Evolutionary conservation across 495 filamentous ascomycete species (phyloP), one percentile per base, ranked within the genome.

Genomic region (Elasticomyces elasticus): DNA sequence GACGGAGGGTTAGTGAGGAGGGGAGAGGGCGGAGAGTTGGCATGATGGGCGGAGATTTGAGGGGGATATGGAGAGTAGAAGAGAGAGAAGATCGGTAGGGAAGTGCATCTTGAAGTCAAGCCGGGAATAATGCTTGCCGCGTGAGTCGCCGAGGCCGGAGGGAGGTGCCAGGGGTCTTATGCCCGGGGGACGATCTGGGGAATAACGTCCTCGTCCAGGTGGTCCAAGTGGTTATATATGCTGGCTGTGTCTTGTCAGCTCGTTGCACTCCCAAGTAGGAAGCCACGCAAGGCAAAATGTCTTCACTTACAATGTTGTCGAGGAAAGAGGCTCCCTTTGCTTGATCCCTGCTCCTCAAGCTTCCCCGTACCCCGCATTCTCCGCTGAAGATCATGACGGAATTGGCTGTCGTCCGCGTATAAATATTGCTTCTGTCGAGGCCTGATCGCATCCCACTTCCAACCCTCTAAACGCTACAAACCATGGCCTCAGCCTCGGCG

Each of bases 401-500:
- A 17, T 12, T 40, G 12, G 13, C 19, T 40, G 13, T 17, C 35
- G 5, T 40, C 35, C 35, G 4, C 19, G 13, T 17, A 2, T 40
- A 12, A 40, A n/a, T 17, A 40, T 17, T 40, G 35, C 19, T 5
- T 17, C 4, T 40, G 2, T 40, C 13, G 12, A 40, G 13, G 19
- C 35, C 35, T 5, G 3, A 5, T 5, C 35, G 12, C 19, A 40
- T 40, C 35, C 5, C 35, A 15, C 22, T 17, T 23, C 42, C 2
- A 26, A 45, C 3, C n/a, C 10, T 37, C 31, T 37, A n/a, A 37
- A n/a, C 31, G 31, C 10, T 10, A 37, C 2, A 45, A 2, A 49
- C 45, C 17, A 33, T 49, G 45, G 45, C 48, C 17, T 17, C 5
- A n/a, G 47, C 20, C 23, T 49, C 50, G 45, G 35, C 50, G 20